phyloP scores from a whole-genome alignment of 768 basidiomycete species.

The Leucogyrophana mollusca region DNA sequence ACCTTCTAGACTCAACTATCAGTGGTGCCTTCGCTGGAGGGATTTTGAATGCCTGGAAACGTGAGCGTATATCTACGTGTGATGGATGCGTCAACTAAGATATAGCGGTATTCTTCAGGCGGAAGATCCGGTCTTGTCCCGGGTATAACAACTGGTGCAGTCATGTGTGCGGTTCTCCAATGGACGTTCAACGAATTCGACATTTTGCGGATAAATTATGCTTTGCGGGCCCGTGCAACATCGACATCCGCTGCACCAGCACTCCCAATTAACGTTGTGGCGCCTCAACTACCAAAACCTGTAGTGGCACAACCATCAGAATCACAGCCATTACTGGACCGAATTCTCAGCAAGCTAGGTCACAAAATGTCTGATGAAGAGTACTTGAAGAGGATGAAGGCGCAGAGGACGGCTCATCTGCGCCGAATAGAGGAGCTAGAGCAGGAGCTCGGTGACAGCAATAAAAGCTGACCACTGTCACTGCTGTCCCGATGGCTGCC shows the following conservation, averaged over 20 bases:
- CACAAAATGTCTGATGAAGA: constrained; percentile 68
- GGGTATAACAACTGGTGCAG: constrained; percentile 58
- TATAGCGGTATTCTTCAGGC: constrained; percentile 40
- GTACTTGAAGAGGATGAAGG: constrained; percentile 59
- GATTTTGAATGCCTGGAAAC: constrained; percentile 52
- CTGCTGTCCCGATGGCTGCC: too few relatives aligned
- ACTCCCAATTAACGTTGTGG: background rate
- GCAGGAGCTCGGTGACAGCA: constrained; percentile 20
- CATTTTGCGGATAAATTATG: constrained; percentile 57
- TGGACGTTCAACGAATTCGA: constrained; percentile 67
- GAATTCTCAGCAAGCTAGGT: constrained; percentile 31
- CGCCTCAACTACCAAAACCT: constrained; percentile 13
- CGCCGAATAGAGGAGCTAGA: constrained; percentile 61
- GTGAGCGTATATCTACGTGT: constrained; percentile 43
- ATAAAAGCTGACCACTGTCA: constrained; percentile 8
- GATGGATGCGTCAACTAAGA: background rate
- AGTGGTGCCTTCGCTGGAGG: constrained; percentile 73
- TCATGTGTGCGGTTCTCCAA: constrained; percentile 64
- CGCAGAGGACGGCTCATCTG: constrained; percentile 52
- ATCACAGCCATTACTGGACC: constrained; percentile 29
- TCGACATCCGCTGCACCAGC: background rate
- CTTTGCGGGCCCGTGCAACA: constrained; percentile 36
- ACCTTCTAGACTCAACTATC: constrained; percentile 67
- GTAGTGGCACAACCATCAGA: background rate
- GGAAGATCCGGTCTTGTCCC: constrained; percentile 56